Base-by-base conservation (phyloP, 495 filamentous ascomycete species). In the Penicillium soppii region DNA sequence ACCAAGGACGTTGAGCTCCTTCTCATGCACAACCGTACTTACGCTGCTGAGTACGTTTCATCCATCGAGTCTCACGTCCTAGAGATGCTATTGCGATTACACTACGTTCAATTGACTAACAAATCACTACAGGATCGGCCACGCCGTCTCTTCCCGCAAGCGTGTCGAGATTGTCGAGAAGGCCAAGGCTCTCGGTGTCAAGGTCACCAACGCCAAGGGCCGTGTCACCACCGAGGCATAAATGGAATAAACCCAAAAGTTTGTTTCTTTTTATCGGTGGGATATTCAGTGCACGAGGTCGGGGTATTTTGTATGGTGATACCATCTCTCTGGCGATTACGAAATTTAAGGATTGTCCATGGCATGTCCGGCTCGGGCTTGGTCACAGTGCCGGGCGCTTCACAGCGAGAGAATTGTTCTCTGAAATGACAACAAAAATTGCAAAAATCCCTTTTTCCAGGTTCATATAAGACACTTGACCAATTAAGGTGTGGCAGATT, bases 11-110 rank as follows among this genome's bases (percentile, higher is more conserved):
- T 98, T 68, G 92, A 97, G 78, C 86, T 98, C 54, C 88, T 98
- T 62, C 83, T 98, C 54, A 98, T 98, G 94, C 95, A 98, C 87
- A 97, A 97, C 87, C 87, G 87, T 72, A 96, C 90, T 72, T 96
- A 85, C 78, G 94, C 94, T 71, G 94, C 94, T 68, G 95, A 97
- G 94, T 97, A 88, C 66, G 91, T 82, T 29, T 38, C 13, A 23
- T 16, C 26, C 21, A 26, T 38, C 23, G 26, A 16, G 21, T 2
- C 23, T 29, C 19, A 19, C 6, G 7, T 13, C 33, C 20, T 17
- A 35, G 26, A 19, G 37, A 30, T 29, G 15, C 1, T 13, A 30
- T 37, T 13, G 30, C 29, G 19, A 4, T 35, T 44, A 35, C 21
- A 1, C 1, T 20, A 20, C 5, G 22, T 37, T 27, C 25, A 27